These are phyloP conservation scores for Aaosphaeria arxii DNA, from an alignment of 2,329 filamentous ascomycete species.

Conservation along the genomic window DNA sequence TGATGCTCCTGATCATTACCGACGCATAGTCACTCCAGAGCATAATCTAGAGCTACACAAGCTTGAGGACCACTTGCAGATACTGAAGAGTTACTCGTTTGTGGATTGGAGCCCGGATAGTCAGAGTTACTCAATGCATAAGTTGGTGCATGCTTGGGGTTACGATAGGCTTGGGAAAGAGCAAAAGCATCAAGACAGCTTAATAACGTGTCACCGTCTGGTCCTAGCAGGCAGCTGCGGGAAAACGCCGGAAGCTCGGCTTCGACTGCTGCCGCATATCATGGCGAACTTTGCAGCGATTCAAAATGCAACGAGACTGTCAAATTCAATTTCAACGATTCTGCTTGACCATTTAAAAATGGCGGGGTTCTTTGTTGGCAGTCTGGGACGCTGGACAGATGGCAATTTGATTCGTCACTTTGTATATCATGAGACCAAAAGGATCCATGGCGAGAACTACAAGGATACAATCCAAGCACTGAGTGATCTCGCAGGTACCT, in stretches of 20 bases:
- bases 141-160: constrained; percentile 17
- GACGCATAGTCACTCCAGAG: background rate
- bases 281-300: constrained; percentile 9
- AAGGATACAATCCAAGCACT: background rate
- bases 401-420: background rate
- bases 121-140: constrained; percentile 17
- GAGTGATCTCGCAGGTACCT: background rate
- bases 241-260: constrained; percentile 3
- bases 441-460: background rate
- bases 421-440: background rate
- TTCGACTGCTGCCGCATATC: constrained; percentile 9
- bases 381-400: background rate
- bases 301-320: background rate
- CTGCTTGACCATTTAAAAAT: background rate
- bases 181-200: constrained; percentile 3
- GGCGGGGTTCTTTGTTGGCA: background rate
- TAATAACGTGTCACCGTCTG: background rate
- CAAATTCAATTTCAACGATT: background rate
- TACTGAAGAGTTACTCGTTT: constrained; percentile 2
- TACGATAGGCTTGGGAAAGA: constrained; percentile 7
- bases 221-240: background rate
- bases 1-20: background rate
- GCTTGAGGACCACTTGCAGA: background rate
- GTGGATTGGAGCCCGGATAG: constrained; percentile 13
- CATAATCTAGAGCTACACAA: background rate